phyloP scores from a whole-genome alignment of 202 grass and related monocot species.

The Sporobolus alterniflorus region DNA sequence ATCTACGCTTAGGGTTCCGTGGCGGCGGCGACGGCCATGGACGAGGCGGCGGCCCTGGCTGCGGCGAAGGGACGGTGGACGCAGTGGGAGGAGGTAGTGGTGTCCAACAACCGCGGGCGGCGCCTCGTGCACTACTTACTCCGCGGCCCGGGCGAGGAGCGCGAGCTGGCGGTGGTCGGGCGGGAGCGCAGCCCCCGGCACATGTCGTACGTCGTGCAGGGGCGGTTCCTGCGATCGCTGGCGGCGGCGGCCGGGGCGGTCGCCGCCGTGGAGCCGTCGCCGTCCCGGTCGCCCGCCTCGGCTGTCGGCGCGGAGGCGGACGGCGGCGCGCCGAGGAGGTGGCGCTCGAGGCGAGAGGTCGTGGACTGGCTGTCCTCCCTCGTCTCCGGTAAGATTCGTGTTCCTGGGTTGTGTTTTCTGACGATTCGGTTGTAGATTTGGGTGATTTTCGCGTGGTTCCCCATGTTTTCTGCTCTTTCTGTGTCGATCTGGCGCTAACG shows the following conservation, averaged over 20 bases:
- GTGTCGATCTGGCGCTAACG: neutral
- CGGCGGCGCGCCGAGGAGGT: constrained; percentile 45
- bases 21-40: constrained; percentile 35
- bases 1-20: constrained; percentile 69
- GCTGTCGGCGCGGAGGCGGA: constrained; percentile 19
- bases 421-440: constrained; percentile 21
- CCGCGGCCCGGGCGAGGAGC: constrained; percentile 31
- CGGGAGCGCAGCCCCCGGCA: constrained; percentile 91
- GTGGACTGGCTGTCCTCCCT: constrained; percentile 90
- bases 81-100: constrained; percentile 94
- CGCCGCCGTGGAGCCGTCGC: constrained; percentile 38
- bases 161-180: constrained; percentile 92
- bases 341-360: constrained; percentile 90
- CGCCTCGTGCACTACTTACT: constrained; percentile 97
- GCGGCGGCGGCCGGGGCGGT: constrained; percentile 28
- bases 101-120: constrained; percentile 83
- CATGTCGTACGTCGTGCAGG: constrained; percentile 84
- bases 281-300: constrained; percentile 46
- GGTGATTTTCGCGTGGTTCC: neutral
- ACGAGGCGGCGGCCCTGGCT: constrained; percentile 32
- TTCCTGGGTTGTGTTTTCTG: neutral
- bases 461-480: neutral
- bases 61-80: constrained; percentile 53
- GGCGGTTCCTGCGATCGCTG: constrained; percentile 57
- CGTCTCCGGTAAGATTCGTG: constrained; percentile 65